Evolutionary conservation across 2,329 filamentous ascomycete species (phyloP), one percentile per base, ranked within the genome.

Genomic region (Paraconiothyrium brasiliense): DNA sequence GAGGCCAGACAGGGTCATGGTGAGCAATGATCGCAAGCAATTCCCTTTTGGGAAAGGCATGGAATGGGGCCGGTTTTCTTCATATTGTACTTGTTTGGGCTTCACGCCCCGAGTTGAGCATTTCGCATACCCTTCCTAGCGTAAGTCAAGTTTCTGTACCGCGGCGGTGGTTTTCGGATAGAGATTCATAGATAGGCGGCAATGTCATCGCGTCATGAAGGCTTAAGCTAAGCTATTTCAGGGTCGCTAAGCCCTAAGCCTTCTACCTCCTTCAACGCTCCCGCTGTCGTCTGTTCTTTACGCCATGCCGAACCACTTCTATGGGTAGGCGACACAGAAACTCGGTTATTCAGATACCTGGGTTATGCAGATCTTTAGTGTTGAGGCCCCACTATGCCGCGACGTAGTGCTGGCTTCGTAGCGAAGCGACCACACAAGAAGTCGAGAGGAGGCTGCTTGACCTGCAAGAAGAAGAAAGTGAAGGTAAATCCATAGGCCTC

Each of bases 401-500:
- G 72, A 41, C 68, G 67, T 44, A 74, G 59, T 41, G 52, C 68
- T 39, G 72, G 71, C 0, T 77, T 76, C 41, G 65, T 77, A 39
- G 70, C 63, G n/a, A 77, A 77, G 60, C 69, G 70, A 50, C 64
- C 75, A 7, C 75, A 77, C 50, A 67, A 63, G 50, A 77, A 77
- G 58, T 76, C 74, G 11, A 62, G 73, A 54, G 66, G 66, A 44
- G 75, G 75, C 3, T 77, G 74, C 54, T 41, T 64, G 3, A 75
- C 67, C 9, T 77, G 75, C 59, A 77, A 76, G 57, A 65, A 64
- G 20, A 77, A 75, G 65, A 77, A 75, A 59, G 71, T 76, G 10
- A 77, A 77, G 68, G 75, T 76, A 64, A 41, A 49, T 27, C 46
- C 14, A 24, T 22, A 0, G 30, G 32, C 41, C 13, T 30, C 35